Evolutionary conservation across 768 basidiomycete species (phyloP).

Genomic region (Xanthoconium purpureum): DNA sequence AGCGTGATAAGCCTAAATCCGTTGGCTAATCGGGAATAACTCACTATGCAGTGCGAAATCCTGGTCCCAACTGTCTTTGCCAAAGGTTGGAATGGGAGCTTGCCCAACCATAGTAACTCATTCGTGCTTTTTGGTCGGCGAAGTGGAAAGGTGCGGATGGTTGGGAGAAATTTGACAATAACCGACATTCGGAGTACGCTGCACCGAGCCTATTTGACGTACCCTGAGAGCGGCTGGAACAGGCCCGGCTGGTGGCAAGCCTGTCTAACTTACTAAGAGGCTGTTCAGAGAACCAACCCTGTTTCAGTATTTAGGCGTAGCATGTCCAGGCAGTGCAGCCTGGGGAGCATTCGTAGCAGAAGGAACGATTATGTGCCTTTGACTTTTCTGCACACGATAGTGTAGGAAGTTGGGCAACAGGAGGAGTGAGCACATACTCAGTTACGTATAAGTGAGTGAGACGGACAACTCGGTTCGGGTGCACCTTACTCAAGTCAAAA

Average conservation of each 20-base stretch:
- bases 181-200: background rate
- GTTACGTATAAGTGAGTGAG: no score
- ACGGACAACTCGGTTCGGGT: no score
- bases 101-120: constrained; percentile 4
- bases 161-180: background rate
- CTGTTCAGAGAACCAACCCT: background rate
- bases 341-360: no score
- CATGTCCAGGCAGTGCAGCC: no score
- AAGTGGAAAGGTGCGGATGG: background rate
- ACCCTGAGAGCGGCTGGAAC: background rate
- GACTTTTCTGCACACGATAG: no score
- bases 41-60: background rate
- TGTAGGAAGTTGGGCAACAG: no score
- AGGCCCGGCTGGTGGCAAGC: background rate
- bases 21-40: background rate
- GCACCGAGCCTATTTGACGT: background rate
- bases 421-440: no score
- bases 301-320: background rate
- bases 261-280: background rate
- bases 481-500: background rate
- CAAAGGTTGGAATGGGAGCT: background rate
- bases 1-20: background rate
- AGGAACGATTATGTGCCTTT: no score
- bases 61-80: background rate
- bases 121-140: background rate